Evolutionary conservation across 345 rosid genomes (phyloP).

Genomic region (Turritis glabra): DNA sequence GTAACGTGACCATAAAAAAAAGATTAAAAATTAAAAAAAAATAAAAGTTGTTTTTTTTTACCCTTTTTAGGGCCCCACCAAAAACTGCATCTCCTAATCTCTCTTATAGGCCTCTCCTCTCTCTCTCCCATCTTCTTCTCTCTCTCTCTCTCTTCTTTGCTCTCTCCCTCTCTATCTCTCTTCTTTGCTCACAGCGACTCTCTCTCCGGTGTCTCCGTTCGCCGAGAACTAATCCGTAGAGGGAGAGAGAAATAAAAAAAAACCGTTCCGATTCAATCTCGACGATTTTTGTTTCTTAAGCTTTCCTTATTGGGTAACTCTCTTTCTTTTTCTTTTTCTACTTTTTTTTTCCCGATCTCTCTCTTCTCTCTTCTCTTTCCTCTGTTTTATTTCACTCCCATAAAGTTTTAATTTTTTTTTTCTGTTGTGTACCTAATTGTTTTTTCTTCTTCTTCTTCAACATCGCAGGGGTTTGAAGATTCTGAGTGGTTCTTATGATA

Average conservation of each 20-base stretch:
- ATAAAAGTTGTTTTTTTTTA: neutral
- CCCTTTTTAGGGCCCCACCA: slow-evolving; percentile 32
- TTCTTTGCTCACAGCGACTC: neutral
- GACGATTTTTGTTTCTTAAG: neutral
- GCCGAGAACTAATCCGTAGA: slow-evolving; percentile 20
- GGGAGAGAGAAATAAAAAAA: slow-evolving; percentile 27
- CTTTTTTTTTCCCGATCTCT: slow-evolving; percentile 31
- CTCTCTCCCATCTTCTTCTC: too few species aligned
- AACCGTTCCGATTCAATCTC: slow-evolving; percentile 1
- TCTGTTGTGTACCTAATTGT: neutral
- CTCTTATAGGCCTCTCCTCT: slow-evolving; percentile 13
- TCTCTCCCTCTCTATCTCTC: neutral
- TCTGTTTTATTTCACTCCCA: slow-evolving; percentile 16
- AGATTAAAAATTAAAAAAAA: neutral
- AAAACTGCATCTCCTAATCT: slow-evolving; percentile 34
- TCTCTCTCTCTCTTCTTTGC: neutral
- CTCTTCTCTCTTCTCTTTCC: slow-evolving; percentile 9
- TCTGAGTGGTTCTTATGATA: neutral
- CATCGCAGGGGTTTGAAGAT: slow-evolving; percentile 34
- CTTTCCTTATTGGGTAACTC: slow-evolving; percentile 32
- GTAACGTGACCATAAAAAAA: slow-evolving; percentile 20
- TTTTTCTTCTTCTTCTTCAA: neutral
- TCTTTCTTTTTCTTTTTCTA: neutral
- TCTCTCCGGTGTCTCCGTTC: slow-evolving; percentile 27
- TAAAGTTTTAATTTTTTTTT: neutral